A percentile compares a stretch with the other conserved stretches of the same genome.
phyloP scores from a whole-genome alignment of 768 basidiomycete genomes.

The Coprinopsis sp. region DNA sequence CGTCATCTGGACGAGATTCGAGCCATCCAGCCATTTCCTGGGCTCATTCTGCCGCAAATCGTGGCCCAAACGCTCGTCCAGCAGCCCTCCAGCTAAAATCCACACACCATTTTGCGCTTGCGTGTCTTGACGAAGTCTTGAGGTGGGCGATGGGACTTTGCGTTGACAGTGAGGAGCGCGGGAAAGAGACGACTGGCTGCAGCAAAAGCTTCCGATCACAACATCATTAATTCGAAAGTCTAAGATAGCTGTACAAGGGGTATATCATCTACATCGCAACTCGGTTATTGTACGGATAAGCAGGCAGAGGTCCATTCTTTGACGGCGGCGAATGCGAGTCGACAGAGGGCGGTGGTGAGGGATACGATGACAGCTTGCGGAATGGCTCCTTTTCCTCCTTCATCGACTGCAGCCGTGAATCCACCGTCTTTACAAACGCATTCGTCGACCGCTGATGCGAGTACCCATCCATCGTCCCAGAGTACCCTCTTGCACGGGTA shows the following conservation, averaged over 20 bases:
- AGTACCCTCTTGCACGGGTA: slow-evolving; percentile 4
- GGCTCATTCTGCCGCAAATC: slow-evolving; percentile 12
- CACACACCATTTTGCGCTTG: slow-evolving; percentile 45
- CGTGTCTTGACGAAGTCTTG: slow-evolving; percentile 40
- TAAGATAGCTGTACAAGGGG: too few species aligned
- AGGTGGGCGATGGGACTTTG: slow-evolving; percentile 42
- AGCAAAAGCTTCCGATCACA: too few species aligned
- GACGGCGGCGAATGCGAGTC: slow-evolving; percentile 27
- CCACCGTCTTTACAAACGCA: slow-evolving; percentile 14
- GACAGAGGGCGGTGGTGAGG: slow-evolving; percentile 42
- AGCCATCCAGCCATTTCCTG: slow-evolving; percentile 36
- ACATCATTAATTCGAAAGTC: too few species aligned
- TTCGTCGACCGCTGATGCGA: slow-evolving; percentile 8
- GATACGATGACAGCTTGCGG: slow-evolving; percentile 42
- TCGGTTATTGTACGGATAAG: too few species aligned
- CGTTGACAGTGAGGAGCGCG: not conserved
- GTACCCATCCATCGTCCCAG: slow-evolving; percentile 2
- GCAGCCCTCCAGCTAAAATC: slow-evolving; percentile 21
- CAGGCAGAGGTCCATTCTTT: slow-evolving; percentile 21
- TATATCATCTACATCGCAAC: too few species aligned
- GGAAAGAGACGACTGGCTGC: too few species aligned
- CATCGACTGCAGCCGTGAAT: slow-evolving; percentile 13
- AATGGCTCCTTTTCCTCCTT: slow-evolving; percentile 19
- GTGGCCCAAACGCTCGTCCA: slow-evolving; percentile 13
- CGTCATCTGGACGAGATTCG: slow-evolving; percentile 31